Base-by-base conservation (phyloP, 768 basidiomycete species). In the Hydnum rufescens region DNA sequence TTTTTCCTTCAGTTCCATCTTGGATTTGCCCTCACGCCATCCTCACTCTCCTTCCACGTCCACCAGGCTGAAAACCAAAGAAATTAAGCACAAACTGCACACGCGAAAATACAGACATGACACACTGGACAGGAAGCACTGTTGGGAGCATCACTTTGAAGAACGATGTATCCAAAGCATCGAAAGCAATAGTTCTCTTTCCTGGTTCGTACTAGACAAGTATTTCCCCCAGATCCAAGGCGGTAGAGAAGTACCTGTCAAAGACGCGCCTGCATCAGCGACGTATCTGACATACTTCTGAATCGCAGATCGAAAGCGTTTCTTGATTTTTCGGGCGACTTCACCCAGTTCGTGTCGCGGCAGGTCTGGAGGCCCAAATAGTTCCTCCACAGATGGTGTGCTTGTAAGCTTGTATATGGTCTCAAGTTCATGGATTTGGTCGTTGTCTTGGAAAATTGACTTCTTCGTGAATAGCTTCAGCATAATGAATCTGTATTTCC, bases 301-400 rank as follows among this genome's bases (percentile, higher is more conserved):
- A 63, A 93, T 96, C 19, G 80, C 65, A 44, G 84, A 80, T 47
- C 83, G 72, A 61, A 99, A 89, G 53, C 73, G 77, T 59, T 82
- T 83, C 16, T 75, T 73, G 5, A 88, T 66, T 8, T 66, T 63
- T 48, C 86, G 80, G 60, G 76, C 81, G 1, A 95, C 90, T 63
- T 87, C 90, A 49, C 97, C 82, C n/a, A 99, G 74, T 64, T 99
- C 95, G 62, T 88, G 97, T 95, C 95, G 99, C 2, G 95, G 95
- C 48, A 99, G 67, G 60, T 79, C 79, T 6, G 75, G 71, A 34
- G 95, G 68, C 13, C 75, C 78, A 3, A 83, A 74, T 95, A 95
- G 99, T 50, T 78, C 76, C 29, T 80, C 76, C 6, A 75, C 64
- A 26, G 76, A 79, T 0, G 95, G 93, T 1, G 92, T 92, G 19